phyloP scores from a whole-genome alignment of 257 asterid species.

The Fraxinus excelsior region DNA sequence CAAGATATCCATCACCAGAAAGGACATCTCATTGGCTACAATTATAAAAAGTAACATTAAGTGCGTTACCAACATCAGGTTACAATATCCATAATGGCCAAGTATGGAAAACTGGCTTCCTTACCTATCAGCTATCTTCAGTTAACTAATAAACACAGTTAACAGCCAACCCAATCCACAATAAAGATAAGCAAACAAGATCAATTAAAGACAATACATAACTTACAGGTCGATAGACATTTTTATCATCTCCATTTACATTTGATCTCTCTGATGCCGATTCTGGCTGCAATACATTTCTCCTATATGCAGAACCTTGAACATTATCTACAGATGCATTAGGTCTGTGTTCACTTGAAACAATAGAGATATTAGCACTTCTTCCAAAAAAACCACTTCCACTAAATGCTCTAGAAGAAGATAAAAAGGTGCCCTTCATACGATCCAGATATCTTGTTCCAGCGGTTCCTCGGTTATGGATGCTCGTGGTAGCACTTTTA shows the following conservation, averaged over 20 bases:
- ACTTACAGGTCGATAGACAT: conserved; percentile 62
- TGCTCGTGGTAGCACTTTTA: conserved; percentile 51
- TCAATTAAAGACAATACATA: conserved; percentile 22
- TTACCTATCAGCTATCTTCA: neutral
- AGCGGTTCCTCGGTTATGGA: conserved; percentile 59
- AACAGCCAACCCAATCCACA: neutral
- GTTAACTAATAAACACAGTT: neutral
- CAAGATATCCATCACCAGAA: neutral
- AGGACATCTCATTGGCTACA: neutral
- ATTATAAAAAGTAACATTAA: neutral
- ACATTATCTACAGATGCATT: conserved; percentile 48
- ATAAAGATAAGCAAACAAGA: neutral
- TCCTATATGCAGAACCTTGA: conserved; percentile 53
- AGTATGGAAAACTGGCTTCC: neutral
- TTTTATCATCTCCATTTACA: conserved; percentile 68
- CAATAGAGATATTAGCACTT: conserved; percentile 41
- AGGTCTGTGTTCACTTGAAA: conserved; percentile 72
- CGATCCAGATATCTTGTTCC: conserved; percentile 93
- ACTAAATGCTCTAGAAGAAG: conserved; percentile 93
- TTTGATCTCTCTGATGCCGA: conserved; percentile 52
- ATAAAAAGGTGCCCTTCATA: conserved; percentile 85
- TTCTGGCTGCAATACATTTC: conserved; percentile 61
- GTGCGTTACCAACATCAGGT: neutral
- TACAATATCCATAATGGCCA: neutral
- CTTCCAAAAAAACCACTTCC: conserved; percentile 79